Evolutionary conservation across 2,329 filamentous ascomycete genomes (phyloP).

Genomic region (Botryotinia narcissicola): DNA sequence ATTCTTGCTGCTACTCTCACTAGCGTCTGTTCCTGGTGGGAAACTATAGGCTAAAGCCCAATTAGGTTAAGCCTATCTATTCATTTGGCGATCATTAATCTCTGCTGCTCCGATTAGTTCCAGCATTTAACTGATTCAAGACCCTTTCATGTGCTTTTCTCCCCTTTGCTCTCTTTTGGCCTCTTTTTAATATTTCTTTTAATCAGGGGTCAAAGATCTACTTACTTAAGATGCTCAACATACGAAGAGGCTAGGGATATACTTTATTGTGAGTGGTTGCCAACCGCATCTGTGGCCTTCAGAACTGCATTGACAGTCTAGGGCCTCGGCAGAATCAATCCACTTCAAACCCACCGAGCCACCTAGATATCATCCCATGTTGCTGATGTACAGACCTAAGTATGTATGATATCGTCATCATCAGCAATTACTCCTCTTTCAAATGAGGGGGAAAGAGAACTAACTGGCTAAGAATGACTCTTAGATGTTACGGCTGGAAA

Average conservation of each 20-base stretch:
- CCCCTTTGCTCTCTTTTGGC: not conserved
- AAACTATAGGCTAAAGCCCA: not conserved
- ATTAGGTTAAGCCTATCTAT: not conserved
- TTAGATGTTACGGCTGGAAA: not conserved
- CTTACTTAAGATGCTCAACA: not conserved
- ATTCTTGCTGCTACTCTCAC: not conserved
- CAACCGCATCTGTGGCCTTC: not conserved
- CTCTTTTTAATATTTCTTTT: not conserved
- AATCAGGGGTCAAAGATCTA: not conserved
- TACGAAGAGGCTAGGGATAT: not conserved
- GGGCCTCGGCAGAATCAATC: slow-evolving; percentile 4
- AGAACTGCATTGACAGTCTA: not conserved
- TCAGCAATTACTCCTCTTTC: not conserved
- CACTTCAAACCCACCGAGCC: not conserved
- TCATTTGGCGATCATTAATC: not conserved
- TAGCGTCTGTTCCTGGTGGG: not conserved
- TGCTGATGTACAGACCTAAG: not conserved
- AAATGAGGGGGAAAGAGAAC: not conserved
- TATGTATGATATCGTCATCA: not conserved
- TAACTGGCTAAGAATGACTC: not conserved
- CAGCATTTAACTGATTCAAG: not conserved
- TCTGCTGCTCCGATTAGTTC: not conserved
- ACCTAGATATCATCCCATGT: not conserved
- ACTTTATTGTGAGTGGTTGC: not conserved
- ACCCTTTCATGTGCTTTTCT: not conserved